These are phyloP conservation scores for Trypanosoma vivax DNA, from an alignment of 208 protist genomes.

Conservation along the genomic window DNA sequence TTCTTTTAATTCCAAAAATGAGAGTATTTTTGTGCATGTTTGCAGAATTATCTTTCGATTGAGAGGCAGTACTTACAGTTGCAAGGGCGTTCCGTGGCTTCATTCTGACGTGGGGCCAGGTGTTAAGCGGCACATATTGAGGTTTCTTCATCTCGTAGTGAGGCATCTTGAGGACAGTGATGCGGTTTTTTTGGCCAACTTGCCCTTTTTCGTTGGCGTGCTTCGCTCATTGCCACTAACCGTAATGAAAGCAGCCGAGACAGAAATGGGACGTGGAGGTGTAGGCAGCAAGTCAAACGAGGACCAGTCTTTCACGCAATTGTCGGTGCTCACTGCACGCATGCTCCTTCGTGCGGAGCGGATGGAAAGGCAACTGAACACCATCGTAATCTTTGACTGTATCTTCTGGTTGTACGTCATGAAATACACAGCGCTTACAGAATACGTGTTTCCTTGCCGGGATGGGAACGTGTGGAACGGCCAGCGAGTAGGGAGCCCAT, in stretches of 20 bases:
- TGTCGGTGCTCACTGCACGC: no score
- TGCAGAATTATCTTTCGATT: constrained; percentile 7
- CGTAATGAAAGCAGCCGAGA: neutral
- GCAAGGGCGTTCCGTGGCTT: neutral
- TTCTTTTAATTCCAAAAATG: neutral
- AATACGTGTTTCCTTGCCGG: no score
- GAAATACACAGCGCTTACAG: no score
- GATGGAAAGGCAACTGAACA: no score
- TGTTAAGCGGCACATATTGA: neutral
- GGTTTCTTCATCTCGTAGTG: constrained; percentile 1
- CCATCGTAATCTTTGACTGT: no score
- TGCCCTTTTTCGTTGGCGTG: constrained; percentile 11
- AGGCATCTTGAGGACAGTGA: neutral
- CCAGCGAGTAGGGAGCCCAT: no score
- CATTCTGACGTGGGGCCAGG: neutral
- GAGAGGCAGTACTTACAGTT: neutral
- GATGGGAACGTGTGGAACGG: no score
- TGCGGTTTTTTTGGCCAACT: constrained; percentile 3
- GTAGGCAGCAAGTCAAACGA: no score
- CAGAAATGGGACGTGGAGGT: no score
- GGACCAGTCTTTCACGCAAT: no score
- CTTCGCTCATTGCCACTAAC: constrained; percentile 4
- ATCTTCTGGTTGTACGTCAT: no score
- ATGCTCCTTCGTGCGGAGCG: no score
- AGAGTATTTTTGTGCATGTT: neutral